phyloP scores from a whole-genome alignment of 1,284 basidiomycete genomes.

The Gastroboletus turbinatus region DNA sequence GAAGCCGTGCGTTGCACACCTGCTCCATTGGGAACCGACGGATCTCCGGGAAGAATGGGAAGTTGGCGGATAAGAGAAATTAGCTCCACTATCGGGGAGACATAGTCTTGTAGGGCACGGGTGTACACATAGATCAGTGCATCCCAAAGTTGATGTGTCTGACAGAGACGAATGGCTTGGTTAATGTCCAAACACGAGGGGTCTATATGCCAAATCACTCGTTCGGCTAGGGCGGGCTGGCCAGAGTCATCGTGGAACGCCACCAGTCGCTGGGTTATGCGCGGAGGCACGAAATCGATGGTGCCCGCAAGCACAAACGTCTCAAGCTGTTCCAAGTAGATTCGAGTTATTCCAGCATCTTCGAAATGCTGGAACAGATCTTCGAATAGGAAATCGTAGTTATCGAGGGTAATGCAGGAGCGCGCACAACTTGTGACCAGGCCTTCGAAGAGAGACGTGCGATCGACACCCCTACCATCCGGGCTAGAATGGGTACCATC shows the following conservation, averaged over 20 bases:
- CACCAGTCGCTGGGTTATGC: constrained; percentile 85
- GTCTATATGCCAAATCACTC: constrained; percentile 95
- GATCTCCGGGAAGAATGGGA: constrained; percentile 33
- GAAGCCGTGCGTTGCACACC: constrained; percentile 33
- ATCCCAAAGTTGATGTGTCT: constrained; percentile 83
- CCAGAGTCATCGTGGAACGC: constrained; percentile 73
- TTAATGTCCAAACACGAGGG: constrained; percentile 91
- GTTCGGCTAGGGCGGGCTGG: constrained; percentile 79
- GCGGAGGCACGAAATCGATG: constrained; percentile 78
- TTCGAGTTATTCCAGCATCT: constrained; percentile 81
- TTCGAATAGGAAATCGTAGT: constrained; percentile 88
- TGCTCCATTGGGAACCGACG: constrained; percentile 9
- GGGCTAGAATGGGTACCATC: constrained; percentile 83
- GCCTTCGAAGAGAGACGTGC: constrained; percentile 87
- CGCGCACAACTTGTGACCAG: constrained; percentile 81
- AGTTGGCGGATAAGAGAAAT: constrained; percentile 74
- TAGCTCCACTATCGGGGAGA: constrained; percentile 87
- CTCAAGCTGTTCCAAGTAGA: constrained; percentile 86
- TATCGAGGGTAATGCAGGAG: constrained; percentile 79
- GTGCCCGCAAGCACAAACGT: constrained; percentile 78
- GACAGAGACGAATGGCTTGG: constrained; percentile 87
- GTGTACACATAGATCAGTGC: constrained; percentile 95
- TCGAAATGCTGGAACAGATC: constrained; percentile 92
- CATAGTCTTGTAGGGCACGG: constrained; percentile 83
- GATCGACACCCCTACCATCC: constrained; percentile 89